phyloP scores from a whole-genome alignment of 352 stramenopile genomes.

The Globisporangium parvum region DNA sequence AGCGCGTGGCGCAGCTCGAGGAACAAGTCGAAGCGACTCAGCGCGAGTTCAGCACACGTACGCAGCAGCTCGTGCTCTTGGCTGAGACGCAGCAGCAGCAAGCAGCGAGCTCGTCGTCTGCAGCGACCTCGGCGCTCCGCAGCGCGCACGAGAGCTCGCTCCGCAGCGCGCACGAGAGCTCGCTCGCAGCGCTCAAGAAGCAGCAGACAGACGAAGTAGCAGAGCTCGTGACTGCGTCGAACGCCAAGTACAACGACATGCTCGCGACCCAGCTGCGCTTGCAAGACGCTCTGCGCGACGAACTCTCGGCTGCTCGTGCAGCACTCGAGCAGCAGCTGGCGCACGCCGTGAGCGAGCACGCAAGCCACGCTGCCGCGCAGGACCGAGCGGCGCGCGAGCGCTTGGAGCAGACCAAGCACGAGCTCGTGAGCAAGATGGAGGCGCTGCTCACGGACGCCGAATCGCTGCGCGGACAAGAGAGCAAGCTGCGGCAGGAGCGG shows the following conservation, averaged over 20 bases:
- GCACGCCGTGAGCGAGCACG: constrained; percentile 7
- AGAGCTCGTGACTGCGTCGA: constrained; percentile 56
- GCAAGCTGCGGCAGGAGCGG: constrained; percentile 52
- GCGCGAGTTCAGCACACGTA: constrained; percentile 33
- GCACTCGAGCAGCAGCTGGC: constrained; percentile 14
- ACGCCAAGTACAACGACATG: constrained; percentile 73
- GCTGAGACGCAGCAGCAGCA: constrained; percentile 24
- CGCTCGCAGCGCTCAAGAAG: constrained; percentile 21
- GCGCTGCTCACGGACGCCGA: constrained; percentile 43
- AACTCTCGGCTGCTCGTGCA: constrained; percentile 14
- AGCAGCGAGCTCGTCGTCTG: constrained; percentile 6
- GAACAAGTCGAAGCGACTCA: constrained; percentile 27
- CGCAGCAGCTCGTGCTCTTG: constrained; percentile 33
- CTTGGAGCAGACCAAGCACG: constrained; percentile 42
- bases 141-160: constrained; percentile 16
- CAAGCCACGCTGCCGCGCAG: constrained; percentile 3
- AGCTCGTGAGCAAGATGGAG: constrained; percentile 63
- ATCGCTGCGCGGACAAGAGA: constrained; percentile 32
- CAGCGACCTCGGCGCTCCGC: constrained; percentile 13
- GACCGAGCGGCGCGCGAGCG: constrained; percentile 13
- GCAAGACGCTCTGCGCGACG: constrained; percentile 42
- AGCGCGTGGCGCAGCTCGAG: constrained; percentile 36
- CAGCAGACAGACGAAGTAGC: constrained; percentile 58
- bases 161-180: constrained; percentile 18
- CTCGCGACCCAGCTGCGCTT: constrained; percentile 58